Percentiles rank a stretch among this genome's conserved stretches.
phyloP scores from a whole-genome alignment of 495 filamentous ascomycete species.

The Penicillium riverlandense region DNA sequence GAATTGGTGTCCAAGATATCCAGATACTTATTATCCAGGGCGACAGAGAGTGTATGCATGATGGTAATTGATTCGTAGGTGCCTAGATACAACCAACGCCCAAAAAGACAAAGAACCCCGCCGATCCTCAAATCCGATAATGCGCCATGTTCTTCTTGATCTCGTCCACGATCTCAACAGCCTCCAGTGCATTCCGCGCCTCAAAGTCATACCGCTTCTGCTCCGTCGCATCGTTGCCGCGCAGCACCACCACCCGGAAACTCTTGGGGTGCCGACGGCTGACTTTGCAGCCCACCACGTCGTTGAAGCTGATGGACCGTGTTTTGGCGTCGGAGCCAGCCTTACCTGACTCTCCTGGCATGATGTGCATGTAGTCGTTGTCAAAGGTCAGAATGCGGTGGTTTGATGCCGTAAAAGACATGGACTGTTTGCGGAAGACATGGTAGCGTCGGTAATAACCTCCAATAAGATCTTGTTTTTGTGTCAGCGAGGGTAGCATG shows the following conservation, averaged over 20 bases:
- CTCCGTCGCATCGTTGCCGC: conserved; percentile 60
- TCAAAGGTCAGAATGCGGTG: conserved; percentile 83
- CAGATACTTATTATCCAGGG: no score
- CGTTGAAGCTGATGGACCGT: conserved; percentile 84
- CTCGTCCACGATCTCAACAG: conserved; percentile 83
- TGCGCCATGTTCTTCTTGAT: conserved; percentile 59
- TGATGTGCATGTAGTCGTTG: conserved; percentile 92
- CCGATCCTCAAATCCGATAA: conserved; percentile 30
- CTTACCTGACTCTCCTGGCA: conserved; percentile 61
- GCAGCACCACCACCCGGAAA: conserved; percentile 81
- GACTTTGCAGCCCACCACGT: conserved; percentile 90
- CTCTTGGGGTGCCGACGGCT: conserved; percentile 83
- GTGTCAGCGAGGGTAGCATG: conserved; percentile 69
- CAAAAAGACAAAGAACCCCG: background rate
- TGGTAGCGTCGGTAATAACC: conserved; percentile 77
- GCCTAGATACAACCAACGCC: background rate
- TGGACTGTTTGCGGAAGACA: conserved; percentile 88
- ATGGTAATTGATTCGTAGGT: no score
- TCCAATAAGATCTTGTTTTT: conserved; percentile 67
- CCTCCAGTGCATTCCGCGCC: conserved; percentile 67
- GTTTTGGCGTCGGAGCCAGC: conserved; percentile 60
- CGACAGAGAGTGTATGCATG: no score
- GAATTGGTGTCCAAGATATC: no score
- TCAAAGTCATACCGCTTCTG: conserved; percentile 97
- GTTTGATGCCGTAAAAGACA: conserved; percentile 83